phyloP scores from a whole-genome alignment of 139 green algal species.

The Nannochloris sp. region DNA sequence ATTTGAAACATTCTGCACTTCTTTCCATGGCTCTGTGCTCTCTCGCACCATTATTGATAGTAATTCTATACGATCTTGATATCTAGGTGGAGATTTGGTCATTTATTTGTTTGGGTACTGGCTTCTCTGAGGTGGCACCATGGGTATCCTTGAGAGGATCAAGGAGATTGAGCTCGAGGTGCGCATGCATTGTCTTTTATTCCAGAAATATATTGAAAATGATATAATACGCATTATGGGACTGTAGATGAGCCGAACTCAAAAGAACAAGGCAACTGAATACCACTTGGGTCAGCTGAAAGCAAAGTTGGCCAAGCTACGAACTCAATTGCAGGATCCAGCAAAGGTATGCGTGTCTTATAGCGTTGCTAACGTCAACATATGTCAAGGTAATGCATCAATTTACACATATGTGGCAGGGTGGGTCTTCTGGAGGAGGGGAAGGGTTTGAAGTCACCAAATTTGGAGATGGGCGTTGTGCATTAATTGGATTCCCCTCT shows the following conservation, averaged over 20 bases:
- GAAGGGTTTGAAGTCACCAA: conserved; percentile 97
- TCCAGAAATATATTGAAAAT: too few relatives aligned
- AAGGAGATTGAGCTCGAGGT: conserved; percentile 93
- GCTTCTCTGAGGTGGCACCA: conserved; percentile 22
- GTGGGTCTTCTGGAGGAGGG: conserved; percentile 35
- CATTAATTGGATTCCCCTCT: conserved; percentile 91
- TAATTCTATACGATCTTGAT: too few relatives aligned
- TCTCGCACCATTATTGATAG: too few relatives aligned
- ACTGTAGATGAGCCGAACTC: conserved; percentile 78
- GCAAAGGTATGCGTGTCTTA: conserved; percentile 29
- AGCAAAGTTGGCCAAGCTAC: conserved; percentile 91
- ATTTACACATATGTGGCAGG: not conserved
- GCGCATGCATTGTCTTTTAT: not conserved
- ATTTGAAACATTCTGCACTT: too few relatives aligned
- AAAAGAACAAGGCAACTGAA: conserved; percentile 59
- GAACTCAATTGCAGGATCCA: conserved; percentile 88
- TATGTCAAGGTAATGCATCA: not conserved
- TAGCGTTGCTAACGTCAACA: not conserved
- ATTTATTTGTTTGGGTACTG: not conserved
- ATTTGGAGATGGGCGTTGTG: conserved; percentile 91
- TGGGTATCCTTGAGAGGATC: conserved; percentile 90
- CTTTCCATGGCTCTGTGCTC: too few relatives aligned
- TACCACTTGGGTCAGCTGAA: conserved; percentile 96
- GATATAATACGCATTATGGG: not conserved
- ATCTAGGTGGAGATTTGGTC: not conserved